phyloP scores from a whole-genome alignment of 2,329 filamentous ascomycete genomes.

The Ramularia endophylla region DNA sequence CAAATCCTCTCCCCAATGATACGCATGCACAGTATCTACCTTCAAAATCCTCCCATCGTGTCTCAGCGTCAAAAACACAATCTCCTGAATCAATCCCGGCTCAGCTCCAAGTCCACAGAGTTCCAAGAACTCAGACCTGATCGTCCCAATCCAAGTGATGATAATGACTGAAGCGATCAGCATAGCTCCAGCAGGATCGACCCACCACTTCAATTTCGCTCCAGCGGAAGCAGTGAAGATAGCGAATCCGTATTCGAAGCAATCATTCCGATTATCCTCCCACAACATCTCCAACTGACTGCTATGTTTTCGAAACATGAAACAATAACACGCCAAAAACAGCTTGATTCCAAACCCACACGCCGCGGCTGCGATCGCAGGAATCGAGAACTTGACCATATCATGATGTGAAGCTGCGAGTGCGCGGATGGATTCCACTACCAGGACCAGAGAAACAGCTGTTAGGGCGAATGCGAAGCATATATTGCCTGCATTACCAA shows the following conservation, averaged over 20 bases:
- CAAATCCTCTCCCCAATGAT: constrained; percentile 80
- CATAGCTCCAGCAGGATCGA: constrained; percentile 89
- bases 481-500: constrained; percentile 95
- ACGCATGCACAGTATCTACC: constrained; percentile 92
- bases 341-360: constrained; percentile 84
- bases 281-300: constrained; percentile 86
- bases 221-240: constrained; percentile 88
- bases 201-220: constrained; percentile 84
- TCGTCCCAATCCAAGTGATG: constrained; percentile 74
- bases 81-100: constrained; percentile 80
- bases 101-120: constrained; percentile 85
- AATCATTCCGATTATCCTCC: constrained; percentile 95
- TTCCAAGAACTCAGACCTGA: constrained; percentile 82
- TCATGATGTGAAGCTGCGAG: constrained; percentile 49
- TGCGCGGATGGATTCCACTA: constrained; percentile 76
- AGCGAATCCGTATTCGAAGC: constrained; percentile 85
- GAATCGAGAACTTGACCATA: constrained; percentile 63
- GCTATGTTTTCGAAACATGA: constrained; percentile 82
- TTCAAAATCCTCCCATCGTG: constrained; percentile 74
- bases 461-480: constrained; percentile 96
- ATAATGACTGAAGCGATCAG: constrained; percentile 73
- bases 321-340: constrained; percentile 82
- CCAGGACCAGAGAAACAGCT: constrained; percentile 82
- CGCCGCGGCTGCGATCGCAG: constrained; percentile 77
- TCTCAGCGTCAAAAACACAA: constrained; percentile 91